Base-by-base conservation (phyloP, 805 yeast genomes). In the Pichia californica region DNA sequence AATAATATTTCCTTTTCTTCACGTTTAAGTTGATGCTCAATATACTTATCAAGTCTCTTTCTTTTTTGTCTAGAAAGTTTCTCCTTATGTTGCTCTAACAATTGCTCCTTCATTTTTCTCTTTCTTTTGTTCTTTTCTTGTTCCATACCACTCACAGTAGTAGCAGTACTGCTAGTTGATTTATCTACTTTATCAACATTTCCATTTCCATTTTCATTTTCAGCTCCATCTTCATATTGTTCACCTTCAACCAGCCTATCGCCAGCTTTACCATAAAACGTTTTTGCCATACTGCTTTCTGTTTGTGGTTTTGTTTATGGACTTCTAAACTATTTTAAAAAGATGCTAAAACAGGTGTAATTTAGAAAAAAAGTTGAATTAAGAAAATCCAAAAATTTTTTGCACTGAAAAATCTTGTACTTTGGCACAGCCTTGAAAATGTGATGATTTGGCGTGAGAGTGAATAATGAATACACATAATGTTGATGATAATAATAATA, bases 1-100 rank as follows among this genome's bases (percentile, higher is more conserved):
- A 91, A 67, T 42, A 91, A 67, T 3, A 75, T 73, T 52, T 84
- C 84, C 62, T 85, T 85, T 64, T 91, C 98, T 60, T 91, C 95
- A 57, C 94, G 70, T 55, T 83, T 83, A 53, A 88, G 58, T 59
- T 88, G 96, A 64, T 86, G 95, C 46, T 88, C 95, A 31, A 91
- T 88, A 62, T 88, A 91, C 62, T 91, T 91, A 49, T 91, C 97
- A 35, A 91, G 66, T 45, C 98, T 67, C 66, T 84, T 75, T 70
- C 71, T 76, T 68, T 91, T 83, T 38, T 82, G 74, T 39, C 78
- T 68, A 0, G 89, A 79, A 30, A 85, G 62, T 56, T 88, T 88
- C 46, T 86, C 91, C 43, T 74, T 68, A 43, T 72, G 73, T 35
- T 86, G 81, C 23, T 71, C 62, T 44, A 83, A 68, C 7, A 79